phyloP scores from a whole-genome alignment of 768 basidiomycete genomes.

The Calocera cornea region DNA sequence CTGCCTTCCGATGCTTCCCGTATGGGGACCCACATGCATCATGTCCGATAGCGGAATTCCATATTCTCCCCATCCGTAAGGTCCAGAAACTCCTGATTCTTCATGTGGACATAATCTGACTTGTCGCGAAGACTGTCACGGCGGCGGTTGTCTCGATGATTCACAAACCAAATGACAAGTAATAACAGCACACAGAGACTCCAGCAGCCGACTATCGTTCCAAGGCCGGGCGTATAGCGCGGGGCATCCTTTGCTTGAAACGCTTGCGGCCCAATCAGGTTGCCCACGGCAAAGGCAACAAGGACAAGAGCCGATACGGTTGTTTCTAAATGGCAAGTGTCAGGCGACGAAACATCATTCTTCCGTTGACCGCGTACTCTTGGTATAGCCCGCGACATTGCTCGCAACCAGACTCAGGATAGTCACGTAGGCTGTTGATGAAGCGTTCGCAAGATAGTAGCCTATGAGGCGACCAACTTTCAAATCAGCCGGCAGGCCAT shows the following conservation, averaged over 20 bases:
- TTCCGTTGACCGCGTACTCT: too few species aligned
- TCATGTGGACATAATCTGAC: not conserved
- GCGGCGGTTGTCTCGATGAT: not conserved
- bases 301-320: slow-evolving; percentile 36
- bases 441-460: not conserved
- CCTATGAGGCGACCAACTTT: slow-evolving; percentile 37
- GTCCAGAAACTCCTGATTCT: not conserved
- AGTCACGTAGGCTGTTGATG: slow-evolving; percentile 19
- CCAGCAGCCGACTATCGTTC: slow-evolving; percentile 17
- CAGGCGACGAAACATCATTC: too few species aligned
- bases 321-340: too few species aligned
- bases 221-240: slow-evolving; percentile 35
- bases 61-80: not conserved
- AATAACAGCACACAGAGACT: not conserved
- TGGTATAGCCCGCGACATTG: slow-evolving; percentile 37
- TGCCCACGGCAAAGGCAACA: slow-evolving; percentile 32
- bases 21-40: too few species aligned
- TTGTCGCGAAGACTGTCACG: not conserved
- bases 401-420: slow-evolving; percentile 36
- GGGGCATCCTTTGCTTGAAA: slow-evolving; percentile 36
- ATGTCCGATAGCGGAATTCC: not conserved
- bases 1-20: too few species aligned
- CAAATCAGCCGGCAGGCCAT: slow-evolving; percentile 34
- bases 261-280: slow-evolving; percentile 32
- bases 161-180: not conserved